Evolutionary conservation across 495 filamentous ascomycete species (phyloP).

Genomic region (Neurospora africana): DNA sequence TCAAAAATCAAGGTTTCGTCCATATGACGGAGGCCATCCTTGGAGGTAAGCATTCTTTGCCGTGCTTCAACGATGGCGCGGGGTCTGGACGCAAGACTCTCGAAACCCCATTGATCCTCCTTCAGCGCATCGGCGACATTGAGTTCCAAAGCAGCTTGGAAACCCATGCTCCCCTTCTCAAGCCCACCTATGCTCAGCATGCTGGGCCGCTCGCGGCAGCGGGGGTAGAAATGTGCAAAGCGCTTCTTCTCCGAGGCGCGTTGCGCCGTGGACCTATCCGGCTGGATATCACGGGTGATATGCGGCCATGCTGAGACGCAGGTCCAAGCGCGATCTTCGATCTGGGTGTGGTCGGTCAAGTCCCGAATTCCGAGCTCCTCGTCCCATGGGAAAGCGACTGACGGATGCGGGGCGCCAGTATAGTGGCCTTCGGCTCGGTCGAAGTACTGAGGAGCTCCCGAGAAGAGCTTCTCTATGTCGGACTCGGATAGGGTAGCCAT

Average conservation of each 20-base stretch:
- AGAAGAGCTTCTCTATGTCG: constrained; percentile 61
- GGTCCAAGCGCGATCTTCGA: constrained; percentile 45
- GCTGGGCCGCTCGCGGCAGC: constrained; percentile 52
- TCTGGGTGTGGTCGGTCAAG: constrained; percentile 50
- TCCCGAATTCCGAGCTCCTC: constrained; percentile 50
- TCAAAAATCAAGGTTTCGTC: constrained; percentile 43
- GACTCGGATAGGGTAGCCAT: constrained; percentile 47
- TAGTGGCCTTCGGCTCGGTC: constrained; percentile 44
- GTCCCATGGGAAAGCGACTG: constrained; percentile 62
- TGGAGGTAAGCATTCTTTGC: constrained; percentile 36
- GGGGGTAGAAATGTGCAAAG: constrained; percentile 46
- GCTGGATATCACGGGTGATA: constrained; percentile 32
- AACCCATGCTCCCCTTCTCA: constrained; percentile 68
- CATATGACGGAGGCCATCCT: constrained; percentile 39
- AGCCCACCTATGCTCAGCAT: constrained; percentile 66
- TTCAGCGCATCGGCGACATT: constrained; percentile 52
- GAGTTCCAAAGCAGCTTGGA: constrained; percentile 60
- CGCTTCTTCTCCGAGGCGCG: constrained; percentile 27
- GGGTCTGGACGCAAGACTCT: constrained; percentile 31
- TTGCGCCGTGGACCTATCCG: constrained; percentile 27
- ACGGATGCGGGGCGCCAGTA: constrained; percentile 48
- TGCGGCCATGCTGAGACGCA: constrained; percentile 42
- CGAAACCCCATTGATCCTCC: constrained; percentile 40
- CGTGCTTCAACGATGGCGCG: constrained; percentile 36
- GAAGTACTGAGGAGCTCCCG: constrained; percentile 67